Evolutionary conservation across 2,329 filamentous ascomycete genomes (phyloP).

Genomic region (Neopestalotiopsis sp.): DNA sequence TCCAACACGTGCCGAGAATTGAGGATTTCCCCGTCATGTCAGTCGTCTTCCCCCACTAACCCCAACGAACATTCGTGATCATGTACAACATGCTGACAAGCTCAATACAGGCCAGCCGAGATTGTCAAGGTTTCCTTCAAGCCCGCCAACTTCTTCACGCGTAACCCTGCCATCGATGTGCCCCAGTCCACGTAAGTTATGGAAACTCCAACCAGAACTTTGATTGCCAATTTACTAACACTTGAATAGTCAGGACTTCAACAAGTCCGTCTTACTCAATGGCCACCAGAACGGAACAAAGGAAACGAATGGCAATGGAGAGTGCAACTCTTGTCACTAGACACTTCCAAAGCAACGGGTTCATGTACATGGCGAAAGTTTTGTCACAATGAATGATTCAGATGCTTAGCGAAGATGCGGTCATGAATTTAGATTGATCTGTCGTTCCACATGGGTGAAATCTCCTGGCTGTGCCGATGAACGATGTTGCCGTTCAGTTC

Average conservation of each 20-base stretch:
- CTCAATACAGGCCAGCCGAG: slow-evolving; percentile 10
- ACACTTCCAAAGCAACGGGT: neutral
- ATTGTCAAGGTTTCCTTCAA: slow-evolving; percentile 15
- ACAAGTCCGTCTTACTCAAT: slow-evolving; percentile 6
- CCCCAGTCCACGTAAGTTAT: slow-evolving; percentile 12
- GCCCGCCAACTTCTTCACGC: slow-evolving; percentile 16
- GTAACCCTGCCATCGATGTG: slow-evolving; percentile 16
- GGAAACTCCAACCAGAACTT: no score
- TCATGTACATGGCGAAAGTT: neutral
- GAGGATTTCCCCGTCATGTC: slow-evolving; percentile 18
- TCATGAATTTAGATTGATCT: neutral
- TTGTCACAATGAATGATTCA: neutral
- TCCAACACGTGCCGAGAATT: slow-evolving; percentile 12
- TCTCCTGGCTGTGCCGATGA: neutral
- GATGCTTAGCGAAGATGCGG: neutral
- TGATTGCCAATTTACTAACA: neutral
- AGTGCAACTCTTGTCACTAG: slow-evolving; percentile 4
- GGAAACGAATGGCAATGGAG: slow-evolving; percentile 1
- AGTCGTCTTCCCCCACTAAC: neutral
- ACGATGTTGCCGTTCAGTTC: no score
- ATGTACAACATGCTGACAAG: neutral
- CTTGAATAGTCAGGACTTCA: slow-evolving; percentile 12
- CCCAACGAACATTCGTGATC: neutral
- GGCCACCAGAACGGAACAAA: slow-evolving; percentile 9
- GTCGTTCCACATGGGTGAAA: neutral